Conservation (phyloP, 202 grass and related monocot species). For the Zizania palustris region DNA sequence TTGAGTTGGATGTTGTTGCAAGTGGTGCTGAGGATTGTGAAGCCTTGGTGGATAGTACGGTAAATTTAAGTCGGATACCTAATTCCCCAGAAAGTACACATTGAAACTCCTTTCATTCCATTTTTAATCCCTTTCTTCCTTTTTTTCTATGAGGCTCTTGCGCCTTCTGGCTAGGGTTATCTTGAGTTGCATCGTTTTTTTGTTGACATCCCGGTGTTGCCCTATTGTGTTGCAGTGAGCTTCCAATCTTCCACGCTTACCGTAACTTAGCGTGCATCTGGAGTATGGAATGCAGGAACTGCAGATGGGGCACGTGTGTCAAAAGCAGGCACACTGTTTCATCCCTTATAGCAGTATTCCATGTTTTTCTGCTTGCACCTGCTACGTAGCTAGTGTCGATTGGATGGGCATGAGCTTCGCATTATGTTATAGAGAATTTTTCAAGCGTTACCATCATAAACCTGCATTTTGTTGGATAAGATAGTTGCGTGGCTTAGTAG, state of each 20-base stretch:
- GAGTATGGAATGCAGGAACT: conserved; percentile 22
- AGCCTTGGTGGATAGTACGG: conserved; percentile 64
- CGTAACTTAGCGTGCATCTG: conserved; percentile 30
- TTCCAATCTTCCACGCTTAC: conserved; percentile 24
- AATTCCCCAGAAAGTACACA: conserved; percentile 97
- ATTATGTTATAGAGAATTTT: not conserved
- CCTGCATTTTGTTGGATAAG: conserved; percentile 5
- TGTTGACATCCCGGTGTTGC: conserved; percentile 34
- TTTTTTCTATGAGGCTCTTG: conserved; percentile 55
- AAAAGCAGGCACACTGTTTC: not conserved
- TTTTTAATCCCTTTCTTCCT: conserved; percentile 52
- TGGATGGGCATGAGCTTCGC: not conserved
- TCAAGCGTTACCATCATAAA: not conserved
- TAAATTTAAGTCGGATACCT: conserved; percentile 98
- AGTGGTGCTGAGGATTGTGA: conserved; percentile 60
- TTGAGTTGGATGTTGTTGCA: conserved; percentile 55
- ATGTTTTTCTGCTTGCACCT: conserved; percentile 29
- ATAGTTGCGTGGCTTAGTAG: too few relatives aligned
- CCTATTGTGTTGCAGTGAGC: conserved; percentile 45
- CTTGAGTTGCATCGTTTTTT: conserved; percentile 58
- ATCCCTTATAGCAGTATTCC: conserved; percentile 12
- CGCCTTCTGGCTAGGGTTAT: conserved; percentile 49
- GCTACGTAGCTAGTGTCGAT: not conserved
- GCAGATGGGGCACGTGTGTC: conserved; percentile 30
- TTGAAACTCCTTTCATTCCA: conserved; percentile 82